phyloP scores from a whole-genome alignment of 768 basidiomycete genomes.

The Inosperma sp. region DNA sequence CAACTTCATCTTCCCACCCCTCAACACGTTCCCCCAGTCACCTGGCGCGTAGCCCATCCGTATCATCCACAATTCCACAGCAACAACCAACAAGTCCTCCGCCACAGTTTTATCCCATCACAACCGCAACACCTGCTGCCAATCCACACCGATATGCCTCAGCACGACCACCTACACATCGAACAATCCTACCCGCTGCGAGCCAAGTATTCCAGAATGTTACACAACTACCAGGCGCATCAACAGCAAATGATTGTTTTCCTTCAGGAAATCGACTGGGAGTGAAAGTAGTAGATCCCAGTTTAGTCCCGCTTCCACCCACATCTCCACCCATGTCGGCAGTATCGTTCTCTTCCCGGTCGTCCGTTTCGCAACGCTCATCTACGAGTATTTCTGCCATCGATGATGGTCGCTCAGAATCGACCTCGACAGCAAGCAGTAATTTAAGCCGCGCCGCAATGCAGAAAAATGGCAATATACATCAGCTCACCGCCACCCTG shows the following conservation, averaged over 20 bases:
- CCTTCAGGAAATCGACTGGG: conserved; percentile 12
- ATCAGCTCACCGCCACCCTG: conserved; percentile 34
- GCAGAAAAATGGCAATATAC: conserved; percentile 17
- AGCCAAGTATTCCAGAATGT: conserved; percentile 33
- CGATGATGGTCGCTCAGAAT: not conserved
- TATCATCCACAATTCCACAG: conserved; percentile 34
- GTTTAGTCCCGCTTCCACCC: conserved; percentile 56
- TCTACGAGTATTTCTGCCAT: conserved; percentile 40
- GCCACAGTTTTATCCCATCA: conserved; percentile 50
- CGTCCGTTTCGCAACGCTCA: conserved; percentile 56
- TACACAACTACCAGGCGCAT: conserved; percentile 15
- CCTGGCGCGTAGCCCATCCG: conserved; percentile 38
- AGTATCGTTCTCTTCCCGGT: conserved; percentile 74
- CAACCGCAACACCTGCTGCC: conserved; percentile 48
- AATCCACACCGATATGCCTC: conserved; percentile 53
- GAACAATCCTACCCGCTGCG: conserved; percentile 16
- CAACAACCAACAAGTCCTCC: conserved; percentile 25
- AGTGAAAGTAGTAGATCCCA: conserved; percentile 42
- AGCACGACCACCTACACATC: conserved; percentile 30
- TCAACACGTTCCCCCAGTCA: conserved; percentile 24
- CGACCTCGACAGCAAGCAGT: conserved; percentile 10
- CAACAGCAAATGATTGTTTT: conserved; percentile 7
- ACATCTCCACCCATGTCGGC: conserved; percentile 69
- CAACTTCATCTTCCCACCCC: conserved; percentile 17
- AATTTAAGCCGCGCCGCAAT: conserved; percentile 7